Evolutionary conservation across 148 eudicot genomes (phyloP), one percentile per base, ranked within the genome.

Genomic region (Diospyros kaki): DNA sequence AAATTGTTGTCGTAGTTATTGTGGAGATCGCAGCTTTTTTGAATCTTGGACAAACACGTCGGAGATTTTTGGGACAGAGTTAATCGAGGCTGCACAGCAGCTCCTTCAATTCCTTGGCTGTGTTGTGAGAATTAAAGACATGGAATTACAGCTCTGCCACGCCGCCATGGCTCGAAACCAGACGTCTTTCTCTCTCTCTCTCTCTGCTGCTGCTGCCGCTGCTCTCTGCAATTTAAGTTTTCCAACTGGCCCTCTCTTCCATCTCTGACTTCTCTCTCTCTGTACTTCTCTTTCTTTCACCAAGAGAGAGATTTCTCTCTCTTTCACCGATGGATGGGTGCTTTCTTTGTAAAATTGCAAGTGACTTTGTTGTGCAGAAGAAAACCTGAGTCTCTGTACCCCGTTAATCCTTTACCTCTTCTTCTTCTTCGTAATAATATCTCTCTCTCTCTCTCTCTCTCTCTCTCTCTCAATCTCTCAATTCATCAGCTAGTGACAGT

Each of bases 161-260:
- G 91, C 91, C 91, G 91, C 88, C 89, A 87, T 85, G 64, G 79
- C 76, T 58, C 72, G 71, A 74, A 80, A 80, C 72, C 77, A 74
- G 60, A 60, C 41, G 13, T 15, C 54, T 62, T 51, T 73, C 58
- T 68, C 58, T 59, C 73, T 55, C 63, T 58, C 11, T 70, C 10
- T 28, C 52, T 69, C 40, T 15, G 39, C 45, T 56, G 28, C 28
- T 28, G 28, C 28, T 28, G 28, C 28, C 0, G 28, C 52, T 66
- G 54, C 41, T 46, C 18, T 67, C 73, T 58, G 73, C 65, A 68
- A 56, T 48, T 38, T 50, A 68, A 68, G 58, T 46, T 45, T 59
- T 54, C 40, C 42, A 17, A 15, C 56, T 51, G 59, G 50, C 3
- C 62, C 76, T 63, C 18, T 53, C 74, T 39, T 11, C 73, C 66